phyloP scores from a whole-genome alignment of 352 stramenopile species.

The Paralagenidium karlingii region DNA sequence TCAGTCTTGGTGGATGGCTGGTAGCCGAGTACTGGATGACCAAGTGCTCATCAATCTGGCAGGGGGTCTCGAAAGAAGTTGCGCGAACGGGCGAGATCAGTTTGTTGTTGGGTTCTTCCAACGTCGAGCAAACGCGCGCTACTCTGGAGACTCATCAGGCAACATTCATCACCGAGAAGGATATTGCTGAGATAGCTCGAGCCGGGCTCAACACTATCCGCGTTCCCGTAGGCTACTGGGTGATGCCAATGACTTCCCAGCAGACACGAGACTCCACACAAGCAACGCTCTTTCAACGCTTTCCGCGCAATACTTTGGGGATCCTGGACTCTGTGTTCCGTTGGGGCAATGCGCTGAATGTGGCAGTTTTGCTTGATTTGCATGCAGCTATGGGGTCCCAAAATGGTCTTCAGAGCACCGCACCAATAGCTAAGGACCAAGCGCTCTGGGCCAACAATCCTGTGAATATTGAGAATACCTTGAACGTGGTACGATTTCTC shows the following conservation, averaged over 20 bases:
- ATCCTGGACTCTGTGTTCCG: constrained; percentile 75
- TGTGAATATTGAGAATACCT: constrained; percentile 42
- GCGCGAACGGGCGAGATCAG: constrained; percentile 25
- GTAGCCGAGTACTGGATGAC: neutral
- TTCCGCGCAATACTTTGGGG: constrained; percentile 20
- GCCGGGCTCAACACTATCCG: constrained; percentile 60
- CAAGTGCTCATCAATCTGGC: constrained; percentile 69
- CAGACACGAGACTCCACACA: constrained; percentile 30
- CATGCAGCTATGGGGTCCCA: constrained; percentile 65
- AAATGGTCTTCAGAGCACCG: constrained; percentile 69
- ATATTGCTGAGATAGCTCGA: constrained; percentile 5
- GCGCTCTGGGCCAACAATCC: constrained; percentile 32
- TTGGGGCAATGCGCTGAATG: constrained; percentile 41
- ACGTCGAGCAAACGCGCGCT: constrained; percentile 21
- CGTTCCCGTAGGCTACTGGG: constrained; percentile 71
- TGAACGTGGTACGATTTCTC: neutral
- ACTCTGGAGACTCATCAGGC: constrained; percentile 26
- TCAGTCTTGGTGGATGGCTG: neutral
- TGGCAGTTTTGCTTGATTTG: constrained; percentile 70
- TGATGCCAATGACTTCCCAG: too few species aligned
- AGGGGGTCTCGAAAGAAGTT: constrained; percentile 44
- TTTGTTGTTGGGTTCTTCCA: constrained; percentile 44
- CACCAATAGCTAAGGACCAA: constrained; percentile 11
- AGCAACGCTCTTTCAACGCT: constrained; percentile 18
- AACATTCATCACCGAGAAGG: constrained; percentile 3